Evolutionary conservation across 805 yeast genomes (phyloP), one percentile per base, ranked within the genome.

Genomic region (Cyberlindnera mississippiensis): DNA sequence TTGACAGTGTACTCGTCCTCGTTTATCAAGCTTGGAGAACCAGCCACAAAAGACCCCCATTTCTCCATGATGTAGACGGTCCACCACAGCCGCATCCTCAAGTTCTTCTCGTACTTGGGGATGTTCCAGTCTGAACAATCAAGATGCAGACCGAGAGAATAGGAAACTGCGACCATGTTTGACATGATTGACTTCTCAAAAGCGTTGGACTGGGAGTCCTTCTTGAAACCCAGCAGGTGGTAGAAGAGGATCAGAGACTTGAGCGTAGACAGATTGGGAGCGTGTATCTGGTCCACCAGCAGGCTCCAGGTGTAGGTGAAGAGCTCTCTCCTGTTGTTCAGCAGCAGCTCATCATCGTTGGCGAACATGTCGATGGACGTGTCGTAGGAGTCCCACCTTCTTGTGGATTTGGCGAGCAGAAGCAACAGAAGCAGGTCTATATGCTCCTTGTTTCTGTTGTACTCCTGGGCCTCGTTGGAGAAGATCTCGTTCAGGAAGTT

Each of bases 81-180:
- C 96, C 96, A 87, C 64, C 88, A 87, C 20, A 85, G 62, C 38
- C 87, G 74, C 50, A 90, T 72, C 29, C 95, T 49, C 14, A 35
- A 10, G 33, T 41, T 33, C 18, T 45, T 38, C 24, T 45, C 49
- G 29, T 41, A 31, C 18, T 28, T n/a, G 3, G 49, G 49, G 24
- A 45, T 45, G 15, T 41, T 29, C 49, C 49, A 45, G 8, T 29
- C 35, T 4, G 41, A 33, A 22, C 49, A 41, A 15, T 45, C 46
- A 12, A 39, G 12, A 35, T 45, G 49, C 2, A 45, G 32, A 1
- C 49, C 49, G 4, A 45, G 11, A 10, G 46, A 35, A 15, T 41
- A 45, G 6, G 35, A 27, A 3, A 45, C 27, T 4, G 49, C 30
- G 8, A 42, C 41, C 22, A 45, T 28, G 13, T 22, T 45, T 2